Conservation (phyloP, 257 asterid genomes). For the Solanum bukasovii region DNA sequence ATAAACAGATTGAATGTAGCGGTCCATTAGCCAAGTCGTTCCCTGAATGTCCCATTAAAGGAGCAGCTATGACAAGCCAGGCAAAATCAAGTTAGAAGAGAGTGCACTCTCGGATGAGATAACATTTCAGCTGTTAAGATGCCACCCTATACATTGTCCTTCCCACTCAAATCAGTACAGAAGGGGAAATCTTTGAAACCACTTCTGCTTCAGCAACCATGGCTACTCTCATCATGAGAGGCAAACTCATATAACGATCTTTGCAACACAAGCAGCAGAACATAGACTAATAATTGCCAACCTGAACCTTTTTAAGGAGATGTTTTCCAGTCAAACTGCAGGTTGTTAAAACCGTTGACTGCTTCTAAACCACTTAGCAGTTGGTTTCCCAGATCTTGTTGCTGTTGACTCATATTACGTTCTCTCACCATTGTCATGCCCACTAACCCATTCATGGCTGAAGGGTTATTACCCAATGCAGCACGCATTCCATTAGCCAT, state of each 20-base stretch:
- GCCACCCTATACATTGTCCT: conserved; percentile 14
- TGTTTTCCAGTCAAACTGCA: conserved; percentile 82
- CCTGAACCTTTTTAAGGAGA: conserved; percentile 39
- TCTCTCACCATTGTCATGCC: conserved; percentile 64
- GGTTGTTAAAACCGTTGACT: conserved; percentile 65
- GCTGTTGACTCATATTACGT: conserved; percentile 59
- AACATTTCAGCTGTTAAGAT: conserved; percentile 18
- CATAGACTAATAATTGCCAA: neutral
- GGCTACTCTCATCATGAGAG: conserved; percentile 11
- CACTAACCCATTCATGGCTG: conserved; percentile 65
- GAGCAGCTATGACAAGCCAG: conserved; percentile 27
- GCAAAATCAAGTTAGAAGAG: conserved; percentile 26
- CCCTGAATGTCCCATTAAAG: conserved; percentile 16
- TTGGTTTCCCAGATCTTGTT: conserved; percentile 60
- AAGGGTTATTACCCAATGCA: conserved; percentile 47
- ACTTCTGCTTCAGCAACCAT: conserved; percentile 3
- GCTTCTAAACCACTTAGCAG: conserved; percentile 67
- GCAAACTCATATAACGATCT: conserved; percentile 13
- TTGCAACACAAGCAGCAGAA: conserved; percentile 17
- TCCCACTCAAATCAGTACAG: conserved; percentile 23
- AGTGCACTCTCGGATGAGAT: conserved; percentile 8
- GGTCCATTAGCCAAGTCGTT: neutral
- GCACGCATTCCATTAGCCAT: conserved; percentile 68
- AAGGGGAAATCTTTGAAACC: neutral
- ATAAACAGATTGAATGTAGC: neutral